phyloP scores from a whole-genome alignment of 441 rosid species.

The Populus hybrid region DNA sequence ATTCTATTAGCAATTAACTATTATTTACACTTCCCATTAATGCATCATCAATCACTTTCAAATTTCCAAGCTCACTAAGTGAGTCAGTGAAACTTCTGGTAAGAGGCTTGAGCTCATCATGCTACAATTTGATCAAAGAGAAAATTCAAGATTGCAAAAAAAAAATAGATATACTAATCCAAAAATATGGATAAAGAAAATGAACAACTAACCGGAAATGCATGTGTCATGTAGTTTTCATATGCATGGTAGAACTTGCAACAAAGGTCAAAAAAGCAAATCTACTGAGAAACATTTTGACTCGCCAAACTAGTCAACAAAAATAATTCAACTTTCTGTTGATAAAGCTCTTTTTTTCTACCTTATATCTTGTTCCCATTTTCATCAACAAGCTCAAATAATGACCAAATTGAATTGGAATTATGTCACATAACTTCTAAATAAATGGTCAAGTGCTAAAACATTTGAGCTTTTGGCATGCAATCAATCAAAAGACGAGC shows the following conservation, averaged over 20 bases:
- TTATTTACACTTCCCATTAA: not conserved
- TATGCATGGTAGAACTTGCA: conserved; percentile 93
- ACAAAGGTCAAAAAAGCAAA: conserved; percentile 1
- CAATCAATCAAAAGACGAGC: not conserved
- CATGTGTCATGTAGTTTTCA: conserved; percentile 84
- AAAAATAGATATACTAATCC: not conserved
- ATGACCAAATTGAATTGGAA: not conserved
- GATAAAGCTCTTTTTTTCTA: not conserved
- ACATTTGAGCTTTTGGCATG: not conserved
- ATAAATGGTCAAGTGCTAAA: not conserved
- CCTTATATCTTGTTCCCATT: not conserved
- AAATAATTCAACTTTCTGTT: no score
- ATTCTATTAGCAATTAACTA: not conserved
- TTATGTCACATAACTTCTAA: not conserved
- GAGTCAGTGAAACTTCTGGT: conserved; percentile 82
- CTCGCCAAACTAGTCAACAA: not conserved
- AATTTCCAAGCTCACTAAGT: conserved; percentile 91
- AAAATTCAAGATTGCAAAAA: conserved; percentile 15
- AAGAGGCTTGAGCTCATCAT: conserved; percentile 91
- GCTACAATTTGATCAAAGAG: conserved; percentile 46
- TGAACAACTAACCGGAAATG: conserved; percentile 73
- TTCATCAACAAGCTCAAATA: not conserved
- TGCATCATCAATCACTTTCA: conserved; percentile 49
- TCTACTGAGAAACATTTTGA: not conserved
- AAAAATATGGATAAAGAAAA: not conserved